Percentiles rank a stretch among this genome's conserved stretches.
Conservation (phyloP, 2,329 filamentous ascomycete species). For the Didymellaceae sp. region DNA sequence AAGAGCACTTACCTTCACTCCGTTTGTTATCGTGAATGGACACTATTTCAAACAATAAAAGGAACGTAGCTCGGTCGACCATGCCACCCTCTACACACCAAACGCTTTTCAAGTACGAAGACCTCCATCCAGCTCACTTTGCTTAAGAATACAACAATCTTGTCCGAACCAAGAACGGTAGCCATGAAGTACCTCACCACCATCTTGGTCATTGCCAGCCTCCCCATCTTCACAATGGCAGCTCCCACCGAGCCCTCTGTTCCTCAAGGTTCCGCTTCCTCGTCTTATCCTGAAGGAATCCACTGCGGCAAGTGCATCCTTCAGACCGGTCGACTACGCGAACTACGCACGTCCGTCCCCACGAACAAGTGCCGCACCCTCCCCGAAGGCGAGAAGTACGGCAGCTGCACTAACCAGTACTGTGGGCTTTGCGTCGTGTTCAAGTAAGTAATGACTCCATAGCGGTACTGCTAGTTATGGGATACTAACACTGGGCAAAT, state of each 20-base stretch:
- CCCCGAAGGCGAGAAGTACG: not conserved
- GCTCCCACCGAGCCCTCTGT: not conserved
- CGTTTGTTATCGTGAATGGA: too few species aligned
- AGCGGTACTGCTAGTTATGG: not conserved
- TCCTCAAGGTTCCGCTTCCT: not conserved
- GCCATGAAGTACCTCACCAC: not conserved
- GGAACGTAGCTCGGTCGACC: too few species aligned
- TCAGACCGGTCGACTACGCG: not conserved
- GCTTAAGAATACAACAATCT: too few species aligned
- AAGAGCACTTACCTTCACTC: too few species aligned
- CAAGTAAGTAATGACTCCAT: not conserved
- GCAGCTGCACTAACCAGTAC: conserved; percentile 2
- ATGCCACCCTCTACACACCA: too few species aligned
- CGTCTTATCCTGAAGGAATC: not conserved
- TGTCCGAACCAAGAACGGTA: too few species aligned
- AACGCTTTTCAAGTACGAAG: too few species aligned
- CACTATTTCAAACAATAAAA: too few species aligned
- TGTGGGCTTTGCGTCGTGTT: conserved; percentile 14
- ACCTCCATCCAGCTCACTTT: too few species aligned
- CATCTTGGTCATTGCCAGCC: not conserved
- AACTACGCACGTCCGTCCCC: conserved; percentile 2
- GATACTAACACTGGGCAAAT: not conserved
- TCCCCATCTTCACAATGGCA: not conserved
- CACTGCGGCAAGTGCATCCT: conserved; percentile 2
- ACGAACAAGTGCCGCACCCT: conserved; percentile 3